Conservation (phyloP, 225 moss, liverwort and hornwort species). For the Thuidium tamariscinum region DNA sequence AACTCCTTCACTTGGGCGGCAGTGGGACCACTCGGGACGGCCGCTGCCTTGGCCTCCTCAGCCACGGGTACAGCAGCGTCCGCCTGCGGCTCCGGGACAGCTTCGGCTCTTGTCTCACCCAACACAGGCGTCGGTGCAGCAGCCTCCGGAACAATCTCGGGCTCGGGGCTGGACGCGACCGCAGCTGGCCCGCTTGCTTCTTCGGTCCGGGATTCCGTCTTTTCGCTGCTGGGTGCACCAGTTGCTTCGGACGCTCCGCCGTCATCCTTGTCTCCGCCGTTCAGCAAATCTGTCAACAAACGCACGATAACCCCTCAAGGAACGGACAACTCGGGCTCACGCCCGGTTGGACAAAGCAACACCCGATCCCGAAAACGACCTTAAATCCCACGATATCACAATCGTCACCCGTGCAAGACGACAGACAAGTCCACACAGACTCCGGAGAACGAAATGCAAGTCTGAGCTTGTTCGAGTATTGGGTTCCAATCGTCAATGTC, state of each 20-base stretch:
- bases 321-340: not conserved
- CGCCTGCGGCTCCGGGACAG: not conserved
- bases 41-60: not conserved
- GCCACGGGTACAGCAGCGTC: not conserved
- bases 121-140: not conserved
- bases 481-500: not conserved
- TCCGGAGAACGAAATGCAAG: not conserved
- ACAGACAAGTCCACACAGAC: not conserved
- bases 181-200: not conserved
- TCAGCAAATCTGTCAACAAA: slow-evolving; percentile 5
- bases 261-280: not conserved
- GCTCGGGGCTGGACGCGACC: not conserved
- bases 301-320: slow-evolving; percentile 2
- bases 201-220: not conserved
- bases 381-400: not conserved
- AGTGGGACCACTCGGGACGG: slow-evolving; percentile 12
- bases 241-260: not conserved
- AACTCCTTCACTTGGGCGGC: slow-evolving; percentile 68
- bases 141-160: not conserved
- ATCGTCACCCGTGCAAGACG: not conserved
- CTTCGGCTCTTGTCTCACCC: not conserved
- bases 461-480: not conserved
- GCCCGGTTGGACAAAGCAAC: not conserved
- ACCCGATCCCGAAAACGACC: not conserved
- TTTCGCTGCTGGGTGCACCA: not conserved